These are phyloP conservation scores for Pseudogymnoascus verrucosus DNA, from an alignment of 2,329 filamentous ascomycete species.

Conservation along the genomic window DNA sequence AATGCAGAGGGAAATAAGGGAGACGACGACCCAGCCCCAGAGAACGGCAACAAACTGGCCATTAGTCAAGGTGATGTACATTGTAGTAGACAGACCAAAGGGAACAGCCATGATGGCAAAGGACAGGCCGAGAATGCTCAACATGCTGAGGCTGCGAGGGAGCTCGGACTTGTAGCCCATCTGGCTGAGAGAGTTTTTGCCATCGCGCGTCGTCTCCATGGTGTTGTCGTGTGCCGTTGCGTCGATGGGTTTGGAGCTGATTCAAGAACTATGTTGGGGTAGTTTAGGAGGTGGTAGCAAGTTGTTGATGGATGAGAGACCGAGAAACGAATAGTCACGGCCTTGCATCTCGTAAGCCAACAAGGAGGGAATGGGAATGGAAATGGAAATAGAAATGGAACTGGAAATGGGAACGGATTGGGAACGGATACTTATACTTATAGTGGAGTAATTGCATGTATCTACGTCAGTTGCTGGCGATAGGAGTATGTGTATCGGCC, in stretches of 20 bases:
- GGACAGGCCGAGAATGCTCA: constrained; percentile 58
- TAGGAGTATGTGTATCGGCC: neutral
- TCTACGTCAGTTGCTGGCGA: neutral
- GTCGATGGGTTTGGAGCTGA: neutral
- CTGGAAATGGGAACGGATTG: too few relatives aligned
- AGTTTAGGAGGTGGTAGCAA: neutral
- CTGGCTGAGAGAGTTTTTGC: neutral
- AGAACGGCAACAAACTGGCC: constrained; percentile 62
- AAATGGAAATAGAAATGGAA: neutral
- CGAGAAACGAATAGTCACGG: neutral
- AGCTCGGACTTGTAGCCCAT: constrained; percentile 62
- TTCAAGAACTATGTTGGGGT: neutral
- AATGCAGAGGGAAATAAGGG: constrained; percentile 54
- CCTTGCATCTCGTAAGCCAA: neutral
- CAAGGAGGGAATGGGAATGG: neutral
- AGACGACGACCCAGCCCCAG: constrained; percentile 62
- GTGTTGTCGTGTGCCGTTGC: neutral
- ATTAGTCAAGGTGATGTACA: constrained; percentile 60
- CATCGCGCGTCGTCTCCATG: neutral
- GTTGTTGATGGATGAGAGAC: neutral
- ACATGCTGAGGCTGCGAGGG: constrained; percentile 58
- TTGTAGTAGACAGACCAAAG: constrained; percentile 59
- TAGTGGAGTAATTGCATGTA: neutral
- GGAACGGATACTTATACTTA: neutral
- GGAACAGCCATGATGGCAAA: constrained; percentile 71